Evolutionary conservation across 306 rosid species (phyloP), one percentile per base, ranked within the genome.

Genomic region (Prunus dulcis): DNA sequence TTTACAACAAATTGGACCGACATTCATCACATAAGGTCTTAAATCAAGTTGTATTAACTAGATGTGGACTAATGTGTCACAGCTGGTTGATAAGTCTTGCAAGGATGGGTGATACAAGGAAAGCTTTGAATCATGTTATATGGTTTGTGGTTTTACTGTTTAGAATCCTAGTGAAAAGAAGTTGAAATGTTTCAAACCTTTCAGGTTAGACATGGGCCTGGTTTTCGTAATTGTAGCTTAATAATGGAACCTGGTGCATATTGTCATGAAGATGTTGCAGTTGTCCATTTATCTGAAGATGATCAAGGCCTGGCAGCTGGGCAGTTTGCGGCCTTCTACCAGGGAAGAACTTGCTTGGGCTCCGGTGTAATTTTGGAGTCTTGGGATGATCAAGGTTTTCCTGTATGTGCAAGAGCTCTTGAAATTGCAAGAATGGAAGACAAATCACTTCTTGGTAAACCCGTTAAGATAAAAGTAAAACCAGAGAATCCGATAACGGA

Each of bases 281-380:
- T 92, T 2, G 97, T 92, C 78, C 80, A 43, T 50, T 83, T 92
- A 80, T 83, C 86, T 52, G 89, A 84, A 68, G 97, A 95, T 74
- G 98, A 92, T 79, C 98, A 92, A 82, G 98, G 98, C 74, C 90
- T 95, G 73, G 98, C 97, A 51, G 97, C 96, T 3, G 98, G 98
- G 71, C 98, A 92, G 81, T 95, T 90, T 81, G 88, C 96, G 0
- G 97, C 97, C 83, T 92, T 95, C 84, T 95, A 92, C 49, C 79
- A 82, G 64, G 97, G 97, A 82, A 89, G 83, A 55, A 84, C 70
- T 11, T 95, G 98, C 86, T 86, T 92, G 73, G 98, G 97, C 47
- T 95, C 97, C 1, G 97, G 97, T 74, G 89, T 95, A 81, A 92
- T 95, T 55, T 84, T 90, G 85, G 97, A 92, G 84, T 90, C 96